Evolutionary conservation across 257 asterid genomes (phyloP).

Genomic region (Paraleonurus japonicus): DNA sequence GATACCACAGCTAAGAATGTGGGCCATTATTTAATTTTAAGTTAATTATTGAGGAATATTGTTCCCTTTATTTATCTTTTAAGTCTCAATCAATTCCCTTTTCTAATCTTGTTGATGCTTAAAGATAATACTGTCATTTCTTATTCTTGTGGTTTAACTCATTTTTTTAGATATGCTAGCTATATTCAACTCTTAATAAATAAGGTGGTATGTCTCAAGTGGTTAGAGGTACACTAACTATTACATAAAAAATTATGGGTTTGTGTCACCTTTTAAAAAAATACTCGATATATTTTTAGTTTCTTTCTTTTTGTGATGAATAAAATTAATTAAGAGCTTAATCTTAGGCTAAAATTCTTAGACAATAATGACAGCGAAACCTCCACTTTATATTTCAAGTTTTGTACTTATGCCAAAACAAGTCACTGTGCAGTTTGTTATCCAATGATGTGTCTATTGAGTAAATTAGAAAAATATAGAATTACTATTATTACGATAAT

Average conservation of each 20-base stretch:
- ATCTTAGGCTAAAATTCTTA: not conserved
- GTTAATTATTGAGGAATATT: constrained; percentile 25
- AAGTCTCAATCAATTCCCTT: not conserved
- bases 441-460: not conserved
- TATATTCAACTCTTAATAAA: not conserved
- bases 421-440: not conserved
- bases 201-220: no score
- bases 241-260: no score
- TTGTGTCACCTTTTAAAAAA: no score
- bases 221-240: no score
- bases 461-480: not conserved
- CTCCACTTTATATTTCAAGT: not conserved
- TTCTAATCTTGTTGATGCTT: constrained; percentile 4
- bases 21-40: constrained; percentile 22
- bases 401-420: not conserved
- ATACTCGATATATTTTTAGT: not conserved
- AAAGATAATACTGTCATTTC: not conserved
- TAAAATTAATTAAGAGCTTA: not conserved
- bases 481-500: not conserved
- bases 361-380: not conserved
- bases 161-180: not conserved
- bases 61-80: not conserved
- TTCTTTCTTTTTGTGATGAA: not conserved
- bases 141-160: not conserved
- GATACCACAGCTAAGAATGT: constrained; percentile 33